Conservation (phyloP, 2,329 filamentous ascomycete species). For the Aspergillus sclerotialis region DNA sequence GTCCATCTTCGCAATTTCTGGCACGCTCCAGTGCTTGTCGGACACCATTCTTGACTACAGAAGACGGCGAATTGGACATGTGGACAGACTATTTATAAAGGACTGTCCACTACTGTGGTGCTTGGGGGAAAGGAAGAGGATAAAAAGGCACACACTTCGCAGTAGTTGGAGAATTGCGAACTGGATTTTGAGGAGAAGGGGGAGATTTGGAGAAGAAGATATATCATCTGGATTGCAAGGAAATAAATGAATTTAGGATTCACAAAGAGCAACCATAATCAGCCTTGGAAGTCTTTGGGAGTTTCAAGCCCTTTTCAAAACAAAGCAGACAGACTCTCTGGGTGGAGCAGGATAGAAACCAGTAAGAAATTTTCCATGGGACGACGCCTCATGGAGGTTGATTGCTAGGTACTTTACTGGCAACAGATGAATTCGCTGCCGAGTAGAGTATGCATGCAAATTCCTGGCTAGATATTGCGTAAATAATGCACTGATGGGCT, state of each 20-base stretch:
- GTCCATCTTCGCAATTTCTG: slow-evolving; percentile 63
- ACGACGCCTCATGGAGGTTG: neutral
- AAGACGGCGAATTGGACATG: slow-evolving; percentile 31
- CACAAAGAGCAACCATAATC: slow-evolving; percentile 1
- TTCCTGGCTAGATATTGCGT: too few relatives aligned
- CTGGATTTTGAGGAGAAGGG: slow-evolving; percentile 9
- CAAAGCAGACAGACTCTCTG: neutral
- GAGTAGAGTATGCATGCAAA: too few relatives aligned
- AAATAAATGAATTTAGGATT: neutral
- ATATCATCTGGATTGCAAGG: neutral
- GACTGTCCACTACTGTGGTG: too few relatives aligned
- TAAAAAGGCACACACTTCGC: neutral
- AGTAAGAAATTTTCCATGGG: too few relatives aligned
- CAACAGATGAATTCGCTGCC: too few relatives aligned
- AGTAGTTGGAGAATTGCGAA: neutral
- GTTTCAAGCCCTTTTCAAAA: slow-evolving; percentile 11
- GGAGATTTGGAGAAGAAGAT: slow-evolving; percentile 1
- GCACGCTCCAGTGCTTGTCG: slow-evolving; percentile 68
- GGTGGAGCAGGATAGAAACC: neutral
- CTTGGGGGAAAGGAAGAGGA: neutral
- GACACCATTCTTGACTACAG: slow-evolving; percentile 40
- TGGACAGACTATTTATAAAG: slow-evolving; percentile 6
- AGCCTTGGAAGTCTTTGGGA: neutral
- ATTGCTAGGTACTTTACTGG: neutral
- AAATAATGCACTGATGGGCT: too few relatives aligned